A percentile compares a stretch with the other conserved stretches of the same genome.
phyloP scores from a whole-genome alignment of 1,284 basidiomycete genomes.

The Cryptococcus sp. region DNA sequence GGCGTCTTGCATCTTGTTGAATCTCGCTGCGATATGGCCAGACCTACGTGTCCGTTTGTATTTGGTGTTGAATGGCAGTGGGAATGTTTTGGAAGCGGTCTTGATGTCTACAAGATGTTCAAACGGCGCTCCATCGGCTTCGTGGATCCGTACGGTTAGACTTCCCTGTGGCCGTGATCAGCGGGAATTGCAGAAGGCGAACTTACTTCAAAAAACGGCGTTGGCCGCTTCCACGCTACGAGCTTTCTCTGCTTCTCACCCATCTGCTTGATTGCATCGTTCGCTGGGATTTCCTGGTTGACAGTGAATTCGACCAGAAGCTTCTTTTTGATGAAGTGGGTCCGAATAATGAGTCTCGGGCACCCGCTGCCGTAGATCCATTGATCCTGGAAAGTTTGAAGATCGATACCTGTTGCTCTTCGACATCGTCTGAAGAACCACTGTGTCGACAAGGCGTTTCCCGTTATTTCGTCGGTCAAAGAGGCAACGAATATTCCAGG shows the following conservation, averaged over 20 bases:
- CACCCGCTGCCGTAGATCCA: constrained; percentile 99
- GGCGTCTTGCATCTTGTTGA: constrained; percentile 75
- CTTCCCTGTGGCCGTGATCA: constrained; percentile 63
- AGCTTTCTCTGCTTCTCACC: constrained; percentile 25
- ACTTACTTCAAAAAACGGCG: constrained; percentile 75
- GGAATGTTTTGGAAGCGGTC: constrained; percentile 81
- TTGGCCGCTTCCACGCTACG: constrained; percentile 73
- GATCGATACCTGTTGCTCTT: constrained; percentile 89
- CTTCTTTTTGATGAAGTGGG: constrained; percentile 95
- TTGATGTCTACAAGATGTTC: constrained; percentile 96
- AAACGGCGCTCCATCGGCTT: constrained; percentile 98
- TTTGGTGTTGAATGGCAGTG: constrained; percentile 99
- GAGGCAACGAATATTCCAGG: constrained; percentile 94
- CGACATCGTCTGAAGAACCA: constrained; percentile 88
- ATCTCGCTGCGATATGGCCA: constrained; percentile 75
- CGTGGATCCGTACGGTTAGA: constrained; percentile 98
- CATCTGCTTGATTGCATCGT: constrained; percentile 14
- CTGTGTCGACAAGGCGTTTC: constrained; percentile 85
- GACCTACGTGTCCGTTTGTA: constrained; percentile 90
- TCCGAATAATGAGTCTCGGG: constrained; percentile 84
- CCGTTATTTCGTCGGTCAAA: constrained; percentile 83
- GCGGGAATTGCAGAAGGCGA: background rate
- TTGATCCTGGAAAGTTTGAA: constrained; percentile 88
- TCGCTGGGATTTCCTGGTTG: constrained; percentile 81
- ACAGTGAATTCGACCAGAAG: constrained; percentile 96